Conservation (phyloP, 441 rosid species). For the Aquilaria agallochum region DNA sequence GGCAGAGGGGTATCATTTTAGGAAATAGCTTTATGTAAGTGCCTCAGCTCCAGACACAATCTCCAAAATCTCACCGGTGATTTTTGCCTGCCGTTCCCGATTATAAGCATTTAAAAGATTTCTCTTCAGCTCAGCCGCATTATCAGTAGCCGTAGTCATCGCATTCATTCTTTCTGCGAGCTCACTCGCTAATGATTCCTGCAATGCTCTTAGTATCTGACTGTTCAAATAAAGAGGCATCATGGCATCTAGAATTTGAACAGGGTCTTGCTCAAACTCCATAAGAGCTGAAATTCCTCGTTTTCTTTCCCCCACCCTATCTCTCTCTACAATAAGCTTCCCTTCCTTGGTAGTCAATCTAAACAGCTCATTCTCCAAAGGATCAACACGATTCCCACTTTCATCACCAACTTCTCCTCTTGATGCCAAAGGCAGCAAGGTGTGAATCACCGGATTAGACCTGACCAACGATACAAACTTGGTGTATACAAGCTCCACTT, state of each 20-base stretch:
- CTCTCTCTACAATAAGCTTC: conserved; percentile 55
- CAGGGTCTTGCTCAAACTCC: conserved; percentile 81
- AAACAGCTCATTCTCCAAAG: conserved; percentile 67
- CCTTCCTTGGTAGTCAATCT: conserved; percentile 68
- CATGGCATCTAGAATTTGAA: conserved; percentile 81
- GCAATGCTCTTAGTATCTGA: conserved; percentile 73
- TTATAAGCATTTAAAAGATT: conserved; percentile 50
- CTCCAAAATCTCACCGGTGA: conserved; percentile 68
- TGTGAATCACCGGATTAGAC: conserved; percentile 59
- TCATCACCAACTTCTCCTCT: conserved; percentile 49
- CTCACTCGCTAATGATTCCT: conserved; percentile 76
- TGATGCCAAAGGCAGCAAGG: conserved; percentile 52
- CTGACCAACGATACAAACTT: conserved; percentile 63
- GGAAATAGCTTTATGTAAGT: conserved; percentile 15
- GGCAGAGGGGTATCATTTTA: background rate
- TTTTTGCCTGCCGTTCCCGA: conserved; percentile 61
- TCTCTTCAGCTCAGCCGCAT: conserved; percentile 63
- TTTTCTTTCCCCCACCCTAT: conserved; percentile 21
- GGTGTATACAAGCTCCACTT: conserved; percentile 64
- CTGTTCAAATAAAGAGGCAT: conserved; percentile 76
- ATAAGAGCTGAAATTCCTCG: conserved; percentile 43
- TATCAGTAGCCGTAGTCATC: conserved; percentile 71
- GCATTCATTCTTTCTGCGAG: conserved; percentile 70
- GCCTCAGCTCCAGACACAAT: conserved; percentile 78
- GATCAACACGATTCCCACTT: conserved; percentile 61